Evolutionary conservation across 2,329 filamentous ascomycete species (phyloP), one percentile per base, ranked within the genome.

Genomic region (Tolypocladium endophyticum): DNA sequence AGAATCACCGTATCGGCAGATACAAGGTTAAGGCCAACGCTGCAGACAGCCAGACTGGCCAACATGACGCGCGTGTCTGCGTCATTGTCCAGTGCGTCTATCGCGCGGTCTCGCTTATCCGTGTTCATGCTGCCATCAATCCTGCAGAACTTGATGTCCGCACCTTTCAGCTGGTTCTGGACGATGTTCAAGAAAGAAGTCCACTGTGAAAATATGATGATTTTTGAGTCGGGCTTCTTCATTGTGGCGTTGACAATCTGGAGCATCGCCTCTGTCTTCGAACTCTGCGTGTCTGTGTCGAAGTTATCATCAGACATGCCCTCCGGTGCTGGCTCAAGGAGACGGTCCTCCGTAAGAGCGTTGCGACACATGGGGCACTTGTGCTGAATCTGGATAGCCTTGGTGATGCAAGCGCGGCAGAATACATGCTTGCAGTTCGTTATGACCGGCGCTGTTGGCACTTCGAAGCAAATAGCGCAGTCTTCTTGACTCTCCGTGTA

Each of bases 361-460:
- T 87, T 85, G 25, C 90, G 87, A 67, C 92, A 96, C 81, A 96
- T 87, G 0, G 92, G 92, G 62, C 92, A 96, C 71, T 88, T 91
- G 58, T 87, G 81, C 68, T 94, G 90, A 1, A 83, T 79, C 59
- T 88, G 82, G 61, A 96, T 87, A 56, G 89, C 87, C 63, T 84
- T 83, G 58, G 84, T 78, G 62, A 96, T 91, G 70, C 92, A 96
- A 5, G 77, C 74, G 28, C 77, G 79, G 64, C 91, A 92, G 71
- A 92, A 96, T 1, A 86, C 79, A 70, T 96, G 92, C 33, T 89
- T 90, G 73, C 92, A 96, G 55, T 86, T 83, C 1, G 91, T 96
- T 66, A 96, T 95, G 58, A 94, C 84, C 0, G 92, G 90, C 4
- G 83, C 77, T 33, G 84, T 83, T 3, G 93, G 78, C 0, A 78